Conservation (phyloP, 2,329 filamentous ascomycete species). For the Salinomyces thailandicus region DNA sequence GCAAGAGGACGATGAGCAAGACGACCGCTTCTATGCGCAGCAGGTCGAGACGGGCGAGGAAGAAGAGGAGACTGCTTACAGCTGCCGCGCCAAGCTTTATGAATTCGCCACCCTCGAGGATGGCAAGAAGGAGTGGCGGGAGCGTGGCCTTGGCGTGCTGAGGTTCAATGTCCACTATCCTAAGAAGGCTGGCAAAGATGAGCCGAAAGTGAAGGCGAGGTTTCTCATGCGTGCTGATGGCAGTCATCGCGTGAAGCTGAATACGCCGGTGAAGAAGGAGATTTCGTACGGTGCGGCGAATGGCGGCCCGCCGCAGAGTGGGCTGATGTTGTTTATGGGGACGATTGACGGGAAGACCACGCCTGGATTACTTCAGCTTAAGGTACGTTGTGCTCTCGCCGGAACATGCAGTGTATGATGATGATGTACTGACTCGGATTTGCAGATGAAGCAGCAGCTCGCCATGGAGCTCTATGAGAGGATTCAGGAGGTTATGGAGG, state of each 20-base stretch:
- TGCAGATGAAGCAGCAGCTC: slow-evolving; percentile 31
- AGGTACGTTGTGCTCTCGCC: slow-evolving; percentile 32
- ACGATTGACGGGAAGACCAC: slow-evolving; percentile 43
- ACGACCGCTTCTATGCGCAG: slow-evolving; percentile 47
- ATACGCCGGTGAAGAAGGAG: slow-evolving; percentile 66
- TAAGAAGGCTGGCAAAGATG: slow-evolving; percentile 44
- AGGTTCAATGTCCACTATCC: slow-evolving; percentile 63
- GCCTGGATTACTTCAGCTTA: slow-evolving; percentile 45
- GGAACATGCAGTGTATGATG: neutral
- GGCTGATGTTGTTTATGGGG: slow-evolving; percentile 55
- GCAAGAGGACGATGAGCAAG: slow-evolving; percentile 52
- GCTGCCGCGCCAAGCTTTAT: slow-evolving; percentile 75
- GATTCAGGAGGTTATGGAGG: slow-evolving; percentile 31
- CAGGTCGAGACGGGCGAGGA: slow-evolving; percentile 82
- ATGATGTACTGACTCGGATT: neutral
- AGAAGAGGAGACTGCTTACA: slow-evolving; percentile 63
- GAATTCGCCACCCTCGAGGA: slow-evolving; percentile 54
- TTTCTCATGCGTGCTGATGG: slow-evolving; percentile 88
- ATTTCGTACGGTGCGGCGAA: slow-evolving; percentile 63
- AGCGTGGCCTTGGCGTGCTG: slow-evolving; percentile 72
- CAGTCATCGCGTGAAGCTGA: slow-evolving; percentile 75
- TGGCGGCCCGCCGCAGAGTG: slow-evolving; percentile 56
- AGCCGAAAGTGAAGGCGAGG: slow-evolving; percentile 48
- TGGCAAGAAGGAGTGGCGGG: slow-evolving; percentile 63
- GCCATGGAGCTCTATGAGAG: slow-evolving; percentile 38